A percentile compares a stretch with the other conserved stretches of the same genome.
phyloP scores from a whole-genome alignment of 768 basidiomycete genomes.

The Termitomyces sp. region DNA sequence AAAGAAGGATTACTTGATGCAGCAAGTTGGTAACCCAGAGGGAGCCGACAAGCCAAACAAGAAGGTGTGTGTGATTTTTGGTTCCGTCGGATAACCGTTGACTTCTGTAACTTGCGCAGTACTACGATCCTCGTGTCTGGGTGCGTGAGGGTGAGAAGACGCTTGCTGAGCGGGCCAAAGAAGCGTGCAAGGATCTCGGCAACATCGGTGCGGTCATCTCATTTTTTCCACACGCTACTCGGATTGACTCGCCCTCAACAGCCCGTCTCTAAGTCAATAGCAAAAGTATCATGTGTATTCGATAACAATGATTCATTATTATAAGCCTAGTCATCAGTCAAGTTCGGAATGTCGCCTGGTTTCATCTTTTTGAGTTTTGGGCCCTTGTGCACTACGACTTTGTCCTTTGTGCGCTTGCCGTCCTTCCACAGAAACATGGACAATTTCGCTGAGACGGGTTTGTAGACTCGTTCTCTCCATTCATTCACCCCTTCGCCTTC shows the following conservation, averaged over 20 bases:
- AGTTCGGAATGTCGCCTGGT: neutral
- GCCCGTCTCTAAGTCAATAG: neutral
- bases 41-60: conserved; percentile 98
- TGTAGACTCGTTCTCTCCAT: neutral
- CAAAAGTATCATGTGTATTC: neutral
- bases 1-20: conserved; percentile 83
- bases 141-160: conserved; percentile 99
- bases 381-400: conserved; percentile 2
- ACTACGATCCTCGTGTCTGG: conserved; percentile 97
- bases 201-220: conserved; percentile 33
- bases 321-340: conserved; percentile 6
- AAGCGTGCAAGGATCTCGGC: conserved; percentile 88
- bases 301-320: neutral
- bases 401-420: neutral
- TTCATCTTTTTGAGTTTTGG: conserved; percentile 9
- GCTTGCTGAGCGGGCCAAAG: conserved; percentile 78
- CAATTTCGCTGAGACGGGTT: neutral
- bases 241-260: neutral
- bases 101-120: conserved; percentile 32
- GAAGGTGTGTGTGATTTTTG: conserved; percentile 56
- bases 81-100: neutral
- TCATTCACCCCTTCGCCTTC: neutral
- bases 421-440: conserved; percentile 1
- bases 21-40: conserved; percentile 97
- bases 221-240: neutral